Evolutionary conservation across 2,329 filamentous ascomycete genomes (phyloP).

Genomic region (Pseudovirgaria hyperparasitica): DNA sequence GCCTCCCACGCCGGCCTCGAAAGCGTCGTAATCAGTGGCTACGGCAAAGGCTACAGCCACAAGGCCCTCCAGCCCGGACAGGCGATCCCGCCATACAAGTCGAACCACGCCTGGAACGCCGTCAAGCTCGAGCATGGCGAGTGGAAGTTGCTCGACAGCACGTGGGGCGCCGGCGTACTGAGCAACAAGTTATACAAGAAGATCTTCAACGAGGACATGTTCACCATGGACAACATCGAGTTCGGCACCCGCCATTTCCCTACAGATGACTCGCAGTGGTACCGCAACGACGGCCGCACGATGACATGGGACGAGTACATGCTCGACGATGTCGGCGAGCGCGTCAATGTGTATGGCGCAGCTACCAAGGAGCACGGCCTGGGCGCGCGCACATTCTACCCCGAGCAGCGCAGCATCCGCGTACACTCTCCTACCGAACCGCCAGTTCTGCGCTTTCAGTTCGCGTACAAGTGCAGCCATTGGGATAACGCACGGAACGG

Average conservation of each 20-base stretch:
- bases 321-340: constrained; percentile 38
- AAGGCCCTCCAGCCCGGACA: constrained; percentile 48
- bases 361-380: constrained; percentile 39
- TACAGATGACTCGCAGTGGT: constrained; percentile 52
- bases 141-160: constrained; percentile 87
- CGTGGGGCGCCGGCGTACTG: constrained; percentile 78
- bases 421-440: constrained; percentile 36
- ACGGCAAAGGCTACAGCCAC: constrained; percentile 80
- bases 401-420: constrained; percentile 45
- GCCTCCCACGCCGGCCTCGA: constrained; percentile 70
- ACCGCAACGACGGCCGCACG: constrained; percentile 55
- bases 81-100: constrained; percentile 48
- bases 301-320: constrained; percentile 75
- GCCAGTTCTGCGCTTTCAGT: constrained; percentile 58
- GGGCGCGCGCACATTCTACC: constrained; percentile 47
- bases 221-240: constrained; percentile 57
- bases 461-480: constrained; percentile 67
- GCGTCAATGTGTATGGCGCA: constrained; percentile 34
- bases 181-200: constrained; percentile 48
- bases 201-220: constrained; percentile 50
- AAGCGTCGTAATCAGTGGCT: constrained; percentile 59
- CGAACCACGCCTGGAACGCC: constrained; percentile 83
- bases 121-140: constrained; percentile 73
- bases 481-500: constrained; percentile 64
- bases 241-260: constrained; percentile 80